A percentile compares a stretch with the other conserved stretches of the same genome.
Evolutionary conservation across 768 basidiomycete species (phyloP).

Genomic region (Tephrocybe rancida): DNA sequence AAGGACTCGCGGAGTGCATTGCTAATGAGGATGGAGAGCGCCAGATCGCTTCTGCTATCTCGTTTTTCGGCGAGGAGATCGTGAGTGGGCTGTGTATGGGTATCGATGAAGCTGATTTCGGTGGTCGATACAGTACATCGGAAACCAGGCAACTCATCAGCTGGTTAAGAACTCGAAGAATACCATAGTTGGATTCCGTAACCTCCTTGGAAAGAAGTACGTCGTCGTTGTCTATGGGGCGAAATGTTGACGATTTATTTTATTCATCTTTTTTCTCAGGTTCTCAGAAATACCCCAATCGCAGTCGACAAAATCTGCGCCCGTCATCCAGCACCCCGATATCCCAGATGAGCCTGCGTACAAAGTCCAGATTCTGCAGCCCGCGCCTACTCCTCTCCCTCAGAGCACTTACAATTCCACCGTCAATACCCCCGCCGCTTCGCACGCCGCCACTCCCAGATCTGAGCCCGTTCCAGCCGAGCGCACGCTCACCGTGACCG

Average conservation of each 20-base stretch:
- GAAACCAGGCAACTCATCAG: conserved; percentile 92
- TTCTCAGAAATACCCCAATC: conserved; percentile 75
- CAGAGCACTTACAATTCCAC: conserved; percentile 47
- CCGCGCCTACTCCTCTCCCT: conserved; percentile 71
- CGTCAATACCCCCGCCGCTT: conserved; percentile 63
- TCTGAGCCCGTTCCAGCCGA: conserved; percentile 68
- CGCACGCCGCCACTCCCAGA: conserved; percentile 69
- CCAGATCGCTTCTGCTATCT: conserved; percentile 93
- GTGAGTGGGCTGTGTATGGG: conserved; percentile 45
- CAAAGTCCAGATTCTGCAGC: conserved; percentile 78
- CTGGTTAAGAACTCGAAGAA: conserved; percentile 94
- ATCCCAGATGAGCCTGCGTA: conserved; percentile 77
- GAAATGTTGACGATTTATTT: neutral
- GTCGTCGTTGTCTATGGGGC: conserved; percentile 20
- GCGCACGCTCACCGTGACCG: conserved; percentile 79
- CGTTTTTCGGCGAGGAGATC: conserved; percentile 90
- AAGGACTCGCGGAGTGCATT: conserved; percentile 91
- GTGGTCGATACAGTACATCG: conserved; percentile 75
- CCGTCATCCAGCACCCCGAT: conserved; percentile 77
- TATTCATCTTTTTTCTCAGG: conserved; percentile 39
- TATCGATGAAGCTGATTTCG: conserved; percentile 1
- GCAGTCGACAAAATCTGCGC: conserved; percentile 57
- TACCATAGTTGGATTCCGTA: conserved; percentile 93
- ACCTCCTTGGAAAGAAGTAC: conserved; percentile 90
- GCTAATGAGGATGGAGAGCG: conserved; percentile 99